Percentiles rank a stretch among this genome's conserved stretches.
These are phyloP conservation scores for Neurospora pannonica DNA, from an alignment of 495 filamentous ascomycete genomes.

Conservation along the genomic window DNA sequence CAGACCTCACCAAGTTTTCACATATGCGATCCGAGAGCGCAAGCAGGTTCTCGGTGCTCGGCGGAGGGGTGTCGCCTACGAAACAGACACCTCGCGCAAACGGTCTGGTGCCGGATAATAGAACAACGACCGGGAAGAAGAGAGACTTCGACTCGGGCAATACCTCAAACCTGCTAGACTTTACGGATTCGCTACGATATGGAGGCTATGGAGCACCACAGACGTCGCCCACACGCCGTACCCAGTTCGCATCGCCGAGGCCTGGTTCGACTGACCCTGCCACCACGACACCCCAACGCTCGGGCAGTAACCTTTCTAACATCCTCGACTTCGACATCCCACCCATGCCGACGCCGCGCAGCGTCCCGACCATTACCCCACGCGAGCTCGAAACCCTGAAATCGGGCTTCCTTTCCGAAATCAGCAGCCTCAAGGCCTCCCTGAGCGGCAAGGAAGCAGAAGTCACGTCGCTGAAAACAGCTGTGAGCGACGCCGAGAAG, in stretches of 20 bases:
- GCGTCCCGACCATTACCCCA: constrained; percentile 80
- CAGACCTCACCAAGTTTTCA: constrained; percentile 81
- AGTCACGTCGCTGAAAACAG: constrained; percentile 70
- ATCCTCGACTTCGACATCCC: constrained; percentile 92
- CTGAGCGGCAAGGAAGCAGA: constrained; percentile 88
- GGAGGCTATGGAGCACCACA: constrained; percentile 22
- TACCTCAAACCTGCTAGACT: constrained; percentile 76
- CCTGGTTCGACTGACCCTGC: neutral
- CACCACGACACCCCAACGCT: constrained; percentile 28
- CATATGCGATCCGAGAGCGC: constrained; percentile 49
- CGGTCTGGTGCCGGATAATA: constrained; percentile 15
- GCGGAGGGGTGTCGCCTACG: constrained; percentile 26
- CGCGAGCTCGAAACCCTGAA: constrained; percentile 89
- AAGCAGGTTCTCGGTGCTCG: constrained; percentile 29
- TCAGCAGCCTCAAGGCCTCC: constrained; percentile 79
- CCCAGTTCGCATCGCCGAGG: constrained; percentile 14
- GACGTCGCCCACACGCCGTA: constrained; percentile 19
- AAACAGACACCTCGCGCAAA: constrained; percentile 51
- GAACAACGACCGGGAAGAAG: constrained; percentile 10
- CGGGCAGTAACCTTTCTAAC: constrained; percentile 31
- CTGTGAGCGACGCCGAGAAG: constrained; percentile 79
- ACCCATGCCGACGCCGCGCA: constrained; percentile 79
- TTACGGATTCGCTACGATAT: constrained; percentile 64
- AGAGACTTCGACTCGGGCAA: constrained; percentile 33
- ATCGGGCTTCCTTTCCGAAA: constrained; percentile 78